Percentiles rank a stretch among this genome's conserved stretches.
Evolutionary conservation across 768 basidiomycete species (phyloP).

Genomic region (Lentinula lateritia): DNA sequence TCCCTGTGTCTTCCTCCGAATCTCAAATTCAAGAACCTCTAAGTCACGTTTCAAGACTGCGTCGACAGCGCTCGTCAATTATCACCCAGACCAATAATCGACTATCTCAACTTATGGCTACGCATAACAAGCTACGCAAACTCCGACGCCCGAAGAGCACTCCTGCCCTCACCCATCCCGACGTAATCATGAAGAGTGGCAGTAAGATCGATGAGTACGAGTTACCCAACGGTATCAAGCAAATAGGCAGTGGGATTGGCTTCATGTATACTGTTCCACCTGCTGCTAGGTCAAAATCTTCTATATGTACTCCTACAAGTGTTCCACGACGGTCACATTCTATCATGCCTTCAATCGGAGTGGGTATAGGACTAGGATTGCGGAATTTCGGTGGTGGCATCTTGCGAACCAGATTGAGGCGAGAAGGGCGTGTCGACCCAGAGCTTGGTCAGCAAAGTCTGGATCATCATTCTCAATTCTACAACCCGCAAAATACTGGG

Average conservation of each 20-base stretch:
- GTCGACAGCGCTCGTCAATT: conserved; percentile 2
- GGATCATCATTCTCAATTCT: neutral
- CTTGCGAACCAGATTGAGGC: neutral
- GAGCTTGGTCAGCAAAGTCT: neutral
- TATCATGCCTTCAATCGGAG: neutral
- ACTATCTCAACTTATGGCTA: neutral
- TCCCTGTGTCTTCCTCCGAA: neutral
- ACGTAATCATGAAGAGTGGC: neutral
- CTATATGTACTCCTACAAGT: neutral
- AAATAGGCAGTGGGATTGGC: conserved; percentile 48
- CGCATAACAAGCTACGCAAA: conserved; percentile 5
- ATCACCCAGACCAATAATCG: neutral
- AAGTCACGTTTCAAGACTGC: neutral
- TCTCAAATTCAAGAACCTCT: neutral
- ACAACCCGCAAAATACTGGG: neutral
- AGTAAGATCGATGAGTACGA: conserved; percentile 9
- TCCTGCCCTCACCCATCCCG: neutral
- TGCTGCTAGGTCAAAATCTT: conserved; percentile 11
- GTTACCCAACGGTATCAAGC: conserved; percentile 40
- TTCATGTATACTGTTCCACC: conserved; percentile 35
- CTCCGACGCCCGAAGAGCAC: conserved; percentile 2
- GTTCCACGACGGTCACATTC: neutral
- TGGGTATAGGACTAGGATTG: neutral
- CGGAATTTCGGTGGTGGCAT: neutral
- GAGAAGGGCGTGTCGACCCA: neutral